phyloP scores from a whole-genome alignment of 176 grass and related monocot genomes.

The Oryza glaberrima region DNA sequence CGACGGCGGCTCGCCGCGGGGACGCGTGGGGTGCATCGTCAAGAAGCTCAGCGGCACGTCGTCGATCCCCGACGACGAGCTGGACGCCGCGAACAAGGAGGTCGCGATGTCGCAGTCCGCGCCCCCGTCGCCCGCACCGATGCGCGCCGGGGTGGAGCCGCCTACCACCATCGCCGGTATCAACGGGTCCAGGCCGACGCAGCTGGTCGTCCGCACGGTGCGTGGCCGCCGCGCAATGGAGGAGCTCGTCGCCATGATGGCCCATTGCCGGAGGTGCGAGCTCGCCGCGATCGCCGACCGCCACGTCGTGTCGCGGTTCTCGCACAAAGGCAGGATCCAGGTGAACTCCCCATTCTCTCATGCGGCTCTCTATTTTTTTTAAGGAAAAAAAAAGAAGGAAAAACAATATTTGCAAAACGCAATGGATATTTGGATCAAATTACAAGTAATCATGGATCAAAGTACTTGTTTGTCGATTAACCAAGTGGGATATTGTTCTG shows the following conservation, averaged over 20 bases:
- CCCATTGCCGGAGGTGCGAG: constrained; percentile 67
- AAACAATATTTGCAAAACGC: constrained; percentile 1
- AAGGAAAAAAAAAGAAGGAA: neutral
- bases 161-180: neutral
- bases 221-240: constrained; percentile 70
- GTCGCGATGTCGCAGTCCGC: constrained; percentile 39
- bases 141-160: neutral
- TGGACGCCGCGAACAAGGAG: constrained; percentile 13
- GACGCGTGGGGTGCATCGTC: constrained; percentile 46
- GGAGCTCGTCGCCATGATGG: constrained; percentile 76
- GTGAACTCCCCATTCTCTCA: constrained; percentile 29
- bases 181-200: neutral
- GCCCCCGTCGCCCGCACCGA: constrained; percentile 30
- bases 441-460: neutral
- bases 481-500: constrained; percentile 27
- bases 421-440: constrained; percentile 4
- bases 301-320: constrained; percentile 67
- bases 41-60: constrained; percentile 58
- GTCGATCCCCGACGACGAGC: constrained; percentile 61
- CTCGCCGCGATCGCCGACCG: constrained; percentile 57
- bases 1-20: constrained; percentile 54
- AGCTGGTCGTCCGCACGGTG: constrained; percentile 47
- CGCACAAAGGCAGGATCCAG: constrained; percentile 79
- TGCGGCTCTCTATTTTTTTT: neutral
- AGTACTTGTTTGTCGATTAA: constrained; percentile 13